A percentile compares a stretch with the other conserved stretches of the same genome.
Evolutionary conservation across 1,284 basidiomycete genomes (phyloP).

Genomic region (Boletus sp.): DNA sequence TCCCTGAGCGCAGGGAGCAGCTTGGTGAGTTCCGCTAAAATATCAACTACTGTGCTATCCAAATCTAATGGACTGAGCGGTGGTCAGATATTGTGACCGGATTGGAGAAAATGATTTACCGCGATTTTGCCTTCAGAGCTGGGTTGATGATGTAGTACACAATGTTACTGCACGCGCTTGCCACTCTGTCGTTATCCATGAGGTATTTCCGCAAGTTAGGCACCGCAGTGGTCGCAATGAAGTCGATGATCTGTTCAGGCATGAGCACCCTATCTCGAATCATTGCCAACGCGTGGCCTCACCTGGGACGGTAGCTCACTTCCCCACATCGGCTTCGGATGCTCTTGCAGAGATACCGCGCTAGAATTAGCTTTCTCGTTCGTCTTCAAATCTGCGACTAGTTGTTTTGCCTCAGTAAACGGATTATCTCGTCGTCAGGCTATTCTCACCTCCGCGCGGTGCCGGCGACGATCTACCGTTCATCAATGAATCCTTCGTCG

Average conservation of each 20-base stretch:
- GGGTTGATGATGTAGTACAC: conserved; percentile 85
- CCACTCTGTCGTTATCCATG: conserved; percentile 81
- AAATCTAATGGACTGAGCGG: conserved; percentile 61
- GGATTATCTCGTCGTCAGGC: background rate
- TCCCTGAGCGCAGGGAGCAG: conserved; percentile 77
- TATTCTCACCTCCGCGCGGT: conserved; percentile 43
- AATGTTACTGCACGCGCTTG: conserved; percentile 75
- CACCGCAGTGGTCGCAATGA: conserved; percentile 67
- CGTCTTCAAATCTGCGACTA: conserved; percentile 37
- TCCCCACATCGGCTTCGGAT: conserved; percentile 38
- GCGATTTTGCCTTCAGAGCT: conserved; percentile 67
- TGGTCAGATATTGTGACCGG: conserved; percentile 2
- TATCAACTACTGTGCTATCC: conserved; percentile 60
- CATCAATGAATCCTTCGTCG: conserved; percentile 53
- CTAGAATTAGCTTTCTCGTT: conserved; percentile 57
- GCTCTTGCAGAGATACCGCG: conserved; percentile 41
- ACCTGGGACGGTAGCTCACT: conserved; percentile 55
- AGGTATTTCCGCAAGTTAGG: conserved; percentile 80
- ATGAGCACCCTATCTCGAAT: conserved; percentile 1
- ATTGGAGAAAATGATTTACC: conserved; percentile 38
- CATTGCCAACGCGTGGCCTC: conserved; percentile 5
- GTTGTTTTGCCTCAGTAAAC: conserved; percentile 2
- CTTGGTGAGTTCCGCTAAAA: conserved; percentile 76
- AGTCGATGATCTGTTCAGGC: conserved; percentile 60
- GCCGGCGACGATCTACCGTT: conserved; percentile 71